Base-by-base conservation (phyloP, 495 filamentous ascomycete genomes). In the Cryomyces minteri region DNA sequence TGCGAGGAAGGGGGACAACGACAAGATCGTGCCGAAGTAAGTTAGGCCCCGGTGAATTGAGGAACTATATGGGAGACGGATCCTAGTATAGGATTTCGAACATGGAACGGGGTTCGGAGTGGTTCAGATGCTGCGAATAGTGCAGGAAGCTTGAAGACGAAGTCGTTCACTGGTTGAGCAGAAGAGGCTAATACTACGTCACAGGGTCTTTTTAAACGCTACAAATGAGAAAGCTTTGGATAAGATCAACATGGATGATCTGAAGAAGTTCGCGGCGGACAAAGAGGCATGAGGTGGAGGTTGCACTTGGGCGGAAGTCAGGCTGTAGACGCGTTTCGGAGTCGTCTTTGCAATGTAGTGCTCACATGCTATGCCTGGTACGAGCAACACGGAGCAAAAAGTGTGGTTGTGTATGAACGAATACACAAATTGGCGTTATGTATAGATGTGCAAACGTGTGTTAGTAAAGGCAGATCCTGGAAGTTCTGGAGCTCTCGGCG, bases 151-250 rank as follows among this genome's bases (percentile, higher is more conserved):
- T 25, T 2, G 18, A 25, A 1, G 18, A 25, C 18, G 18, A 2
- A 25, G 18, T 25, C 2, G 18, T 25, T 25, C 1, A 25, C 18
- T 25, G 18, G 18, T 25, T 25, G 18, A 41, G 28, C 2, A 14
- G 40, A 29, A 41, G 40, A 14, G 9, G 40, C 10, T 41, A 18
- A 30, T 8, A 41, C 40, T 10, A n/a, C 4, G 25, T 11, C 4
- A 29, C 4, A 63, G 58, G 31, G 63, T 71, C 6, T 59, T 65
- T 38, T 38, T 71, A 4, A 62, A 66, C 32, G 67, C 68, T 18
- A 71, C 68, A n/a, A 60, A 69, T 45, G 59, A 65, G 51, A 64
- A 60, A 40, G 69, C 65, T n/a, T 50, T 73, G 33, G 52, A 60
- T 6, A 64, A 62, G 42, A 62, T 67, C 6, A 54, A 59, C 14